phyloP scores from a whole-genome alignment of 176 grass and related monocot genomes.

The Cymbopogon citratus region DNA sequence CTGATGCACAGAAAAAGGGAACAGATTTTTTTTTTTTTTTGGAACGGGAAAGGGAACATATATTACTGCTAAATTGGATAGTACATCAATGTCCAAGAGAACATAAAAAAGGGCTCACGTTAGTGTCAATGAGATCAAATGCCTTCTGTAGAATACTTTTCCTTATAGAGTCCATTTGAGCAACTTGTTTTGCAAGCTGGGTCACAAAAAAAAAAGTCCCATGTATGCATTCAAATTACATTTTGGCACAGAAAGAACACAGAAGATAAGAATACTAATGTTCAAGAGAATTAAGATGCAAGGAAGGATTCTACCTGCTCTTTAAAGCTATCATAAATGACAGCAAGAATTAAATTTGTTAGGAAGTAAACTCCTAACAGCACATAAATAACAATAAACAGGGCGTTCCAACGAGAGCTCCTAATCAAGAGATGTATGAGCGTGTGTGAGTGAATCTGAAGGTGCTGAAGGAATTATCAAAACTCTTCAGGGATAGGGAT shows the following conservation, averaged over 20 bases:
- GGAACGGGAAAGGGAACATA: slow-evolving; percentile 17
- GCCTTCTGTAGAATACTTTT: slow-evolving; percentile 79
- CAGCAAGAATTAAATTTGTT: slow-evolving; percentile 97
- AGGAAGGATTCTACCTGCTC: slow-evolving; percentile 59
- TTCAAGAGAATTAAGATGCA: background rate
- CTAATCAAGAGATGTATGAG: slow-evolving; percentile 48
- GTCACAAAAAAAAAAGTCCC: slow-evolving; percentile 36
- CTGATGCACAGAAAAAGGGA: slow-evolving; percentile 38
- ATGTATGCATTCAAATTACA: slow-evolving; percentile 27
- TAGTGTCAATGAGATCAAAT: slow-evolving; percentile 77
- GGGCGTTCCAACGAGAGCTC: slow-evolving; percentile 79
- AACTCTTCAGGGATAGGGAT: slow-evolving; percentile 31
- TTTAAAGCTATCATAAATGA: slow-evolving; percentile 99
- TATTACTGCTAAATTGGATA: background rate
- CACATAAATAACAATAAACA: slow-evolving; percentile 89
- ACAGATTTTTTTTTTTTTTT: too few species aligned
- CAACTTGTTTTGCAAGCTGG: slow-evolving; percentile 84
- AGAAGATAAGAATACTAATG: slow-evolving; percentile 9
- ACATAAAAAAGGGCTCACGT: slow-evolving; percentile 52
- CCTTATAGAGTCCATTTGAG: slow-evolving; percentile 68
- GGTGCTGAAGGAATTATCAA: slow-evolving; percentile 28
- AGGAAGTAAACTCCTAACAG: slow-evolving; percentile 97
- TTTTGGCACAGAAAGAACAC: background rate
- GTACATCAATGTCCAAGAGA: slow-evolving; percentile 5
- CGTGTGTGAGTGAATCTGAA: slow-evolving; percentile 19